Evolutionary conservation across 176 grass and related monocot genomes (phyloP).

Genomic region (Oryza officinalis): DNA sequence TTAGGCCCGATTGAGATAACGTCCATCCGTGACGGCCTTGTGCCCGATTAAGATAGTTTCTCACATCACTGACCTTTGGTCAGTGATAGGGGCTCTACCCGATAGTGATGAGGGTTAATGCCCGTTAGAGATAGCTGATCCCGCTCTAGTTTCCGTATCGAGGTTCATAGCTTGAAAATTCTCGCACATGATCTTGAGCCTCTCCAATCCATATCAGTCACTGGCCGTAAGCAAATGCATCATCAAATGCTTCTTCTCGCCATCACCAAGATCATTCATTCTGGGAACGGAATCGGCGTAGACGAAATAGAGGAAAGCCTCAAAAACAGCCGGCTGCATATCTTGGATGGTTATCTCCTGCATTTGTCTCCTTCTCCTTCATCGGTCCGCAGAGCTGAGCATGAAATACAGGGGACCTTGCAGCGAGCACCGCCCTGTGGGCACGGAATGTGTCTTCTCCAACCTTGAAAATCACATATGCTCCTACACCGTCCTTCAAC

Average conservation of each 20-base stretch:
- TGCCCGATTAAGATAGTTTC: too few species aligned
- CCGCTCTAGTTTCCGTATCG: too few species aligned
- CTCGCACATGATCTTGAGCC: slow-evolving; percentile 39
- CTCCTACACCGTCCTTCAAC: not conserved
- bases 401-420: slow-evolving; percentile 40
- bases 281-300: slow-evolving; percentile 36
- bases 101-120: too few species aligned
- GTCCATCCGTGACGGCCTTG: too few species aligned
- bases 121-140: too few species aligned
- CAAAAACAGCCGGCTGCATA: slow-evolving; percentile 40
- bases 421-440: slow-evolving; percentile 40
- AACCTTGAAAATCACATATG: slow-evolving; percentile 40
- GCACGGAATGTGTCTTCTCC: slow-evolving; percentile 20
- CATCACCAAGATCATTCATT: not conserved
- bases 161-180: not conserved
- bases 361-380: too few species aligned
- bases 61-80: too few species aligned
- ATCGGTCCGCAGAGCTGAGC: too few species aligned
- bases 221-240: slow-evolving; percentile 31
- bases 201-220: slow-evolving; percentile 32
- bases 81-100: too few species aligned
- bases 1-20: too few species aligned
- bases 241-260: not conserved
- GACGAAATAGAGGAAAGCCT: slow-evolving; percentile 42
- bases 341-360: not conserved